Base-by-base conservation (phyloP, 805 yeast genomes). In the Blastobotrys terrestris region DNA sequence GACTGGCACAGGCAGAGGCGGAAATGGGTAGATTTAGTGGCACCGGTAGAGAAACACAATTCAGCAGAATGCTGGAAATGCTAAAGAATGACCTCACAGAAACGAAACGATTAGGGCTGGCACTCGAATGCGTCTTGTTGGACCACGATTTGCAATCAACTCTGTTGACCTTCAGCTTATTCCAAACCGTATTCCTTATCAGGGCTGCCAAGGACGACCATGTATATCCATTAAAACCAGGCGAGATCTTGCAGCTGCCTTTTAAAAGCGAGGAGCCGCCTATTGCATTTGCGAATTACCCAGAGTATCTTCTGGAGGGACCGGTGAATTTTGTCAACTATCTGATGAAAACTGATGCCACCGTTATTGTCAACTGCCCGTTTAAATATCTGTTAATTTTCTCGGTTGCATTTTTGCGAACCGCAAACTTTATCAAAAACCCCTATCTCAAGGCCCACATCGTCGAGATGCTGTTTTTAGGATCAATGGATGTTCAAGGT, bases 361-460 rank as follows among this genome's bases (percentile, higher is more conserved):
- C 49, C 78, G 80, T 65, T 86, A 88, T 55, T 65, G 86, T 71
- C 70, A 47, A 42, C 5, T 50, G 53, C 18, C 58, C 56, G 5
- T 56, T 54, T 31, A 50, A 53, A 7, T 54, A 50, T n/a, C 58
- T 61, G 15, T 79, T 87, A 58, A 79, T 87, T 45, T 90, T 87
- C 58, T 83, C 89, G 66, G 83, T 90, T 15, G 77, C 83, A 1
- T 76, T 91, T 53, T 71, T 94, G 63, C 80, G 97, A 66, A 86
- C 94, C 50, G 64, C 72, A 7, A 55, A 58, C 20, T 61, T 74
- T 81, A 76, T 94, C 49, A 87, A 94, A 51, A 94, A 94, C 63
- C 99, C 99, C 0, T 97, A 94, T 72, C 76, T 94, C 72, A 92
- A 94, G 63, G 83, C 95, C 16, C 80, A 84, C 62, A 71, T 94